Conservation (phyloP, 1,284 basidiomycete species). For the Marasmius tenuissimus region DNA sequence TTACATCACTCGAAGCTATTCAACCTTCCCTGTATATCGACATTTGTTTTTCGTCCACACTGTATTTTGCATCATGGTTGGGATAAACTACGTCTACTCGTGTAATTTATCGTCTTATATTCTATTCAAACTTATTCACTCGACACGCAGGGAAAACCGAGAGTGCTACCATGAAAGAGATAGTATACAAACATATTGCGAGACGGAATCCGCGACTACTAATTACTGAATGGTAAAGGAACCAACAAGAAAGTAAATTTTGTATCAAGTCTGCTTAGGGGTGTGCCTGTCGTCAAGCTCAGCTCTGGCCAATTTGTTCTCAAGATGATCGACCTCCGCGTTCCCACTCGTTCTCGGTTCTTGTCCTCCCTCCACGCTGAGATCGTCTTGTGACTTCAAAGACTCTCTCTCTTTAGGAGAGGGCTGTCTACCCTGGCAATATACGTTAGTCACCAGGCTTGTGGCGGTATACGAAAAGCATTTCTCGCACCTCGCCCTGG, state of each 20-base stretch:
- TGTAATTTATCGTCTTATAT: no score
- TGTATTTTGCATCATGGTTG: no score
- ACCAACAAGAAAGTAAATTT: neutral
- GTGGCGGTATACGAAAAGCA: no score
- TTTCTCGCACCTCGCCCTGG: neutral
- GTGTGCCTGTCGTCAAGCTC: neutral
- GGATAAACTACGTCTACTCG: no score
- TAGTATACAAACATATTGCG: no score
- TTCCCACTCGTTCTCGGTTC: neutral
- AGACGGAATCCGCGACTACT: neutral
- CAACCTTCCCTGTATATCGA: neutral
- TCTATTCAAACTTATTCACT: no score
- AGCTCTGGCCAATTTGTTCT: neutral
- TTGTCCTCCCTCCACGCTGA: neutral
- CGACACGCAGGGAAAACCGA: no score
- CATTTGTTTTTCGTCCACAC: no score
- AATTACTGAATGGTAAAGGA: neutral
- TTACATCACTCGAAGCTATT: neutral
- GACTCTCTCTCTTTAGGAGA: neutral
- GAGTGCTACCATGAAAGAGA: no score
- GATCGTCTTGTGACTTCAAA: neutral
- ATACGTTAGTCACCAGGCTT: neutral
- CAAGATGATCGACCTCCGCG: neutral
- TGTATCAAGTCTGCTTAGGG: neutral
- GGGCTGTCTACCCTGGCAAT: neutral